Evolutionary conservation across 2,329 filamentous ascomycete genomes (phyloP), one percentile per base, ranked within the genome.

Genomic region (Sclerotinia glacialis): DNA sequence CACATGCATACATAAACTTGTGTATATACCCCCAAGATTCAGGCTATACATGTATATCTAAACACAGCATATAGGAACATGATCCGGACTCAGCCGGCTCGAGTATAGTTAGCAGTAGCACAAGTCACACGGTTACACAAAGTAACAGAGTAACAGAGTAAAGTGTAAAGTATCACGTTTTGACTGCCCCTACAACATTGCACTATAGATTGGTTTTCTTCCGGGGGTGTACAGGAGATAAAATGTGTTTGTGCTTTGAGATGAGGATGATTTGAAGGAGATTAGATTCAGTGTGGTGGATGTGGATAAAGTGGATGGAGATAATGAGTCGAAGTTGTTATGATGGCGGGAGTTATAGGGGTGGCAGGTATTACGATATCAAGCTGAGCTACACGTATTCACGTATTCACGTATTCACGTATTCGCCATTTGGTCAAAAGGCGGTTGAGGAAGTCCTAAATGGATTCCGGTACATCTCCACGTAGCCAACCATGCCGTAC

Each of bases 11-110:
- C 50, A 34, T 34, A 31, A 9, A n/a, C n/a, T 9, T n/a, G 18
- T 21, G 18, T 34, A 14, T 12, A 42, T 6, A 6, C 5, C 23
- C 37, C 40, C 18, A 28, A 21, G 5, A 6, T 28, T 21, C 40
- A 56, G 5, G 23, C 14, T 14, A 58, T 44, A 44, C 40, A 44
- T 31, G 44, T 18, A 44, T 31, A 58, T 18, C n/a, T 28, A 8
- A 56, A 26, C 54, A 56, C 55, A 44, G 55, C 55, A 58, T 58
- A 44, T 31, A 46, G 55, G 18, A 59, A 31, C 40, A 31, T n/a
- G 14, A 59, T 28, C 26, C 40, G 18, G 40, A n/a, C 31, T 18
- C 26, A 46, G 40, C 55, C 55, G 40, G 40, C 18, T 59, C 55
- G 55, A 59, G 40, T 59, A 28, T 42, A n/a, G n/a, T n/a, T n/a